Evolutionary conservation across 208 protist genomes (phyloP), one percentile per base, ranked within the genome.

Genomic region (Leishmania martiniquensis): DNA sequence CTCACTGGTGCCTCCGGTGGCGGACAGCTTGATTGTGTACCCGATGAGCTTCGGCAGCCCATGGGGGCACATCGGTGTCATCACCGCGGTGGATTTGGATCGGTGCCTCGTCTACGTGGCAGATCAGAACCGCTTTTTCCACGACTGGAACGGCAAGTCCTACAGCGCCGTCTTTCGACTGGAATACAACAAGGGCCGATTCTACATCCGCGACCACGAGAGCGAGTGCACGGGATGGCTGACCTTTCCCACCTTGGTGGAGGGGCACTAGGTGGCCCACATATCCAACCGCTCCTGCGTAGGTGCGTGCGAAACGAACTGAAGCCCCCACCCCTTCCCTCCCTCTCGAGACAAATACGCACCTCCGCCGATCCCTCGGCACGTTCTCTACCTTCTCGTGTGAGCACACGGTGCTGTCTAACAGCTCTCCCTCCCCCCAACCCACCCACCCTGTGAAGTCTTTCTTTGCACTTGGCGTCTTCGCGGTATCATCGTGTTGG

Each of bases 51-150:
- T 39, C 51, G 80, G 87, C 39, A 96, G 89, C 71, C 82, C 88
- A 47, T 89, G 85, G 75, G 93, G 93, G 0, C 93, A 96, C 82
- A 92, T 96, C 79, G 93, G 90, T 25, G 90, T 96, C 77, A 96
- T 96, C 72, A 89, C 87, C 13, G 69, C 86, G 6, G 89, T 95
- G 32, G 88, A 89, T 57, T 29, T 85, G 0, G 75, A 76, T 22
- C 59, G 34, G 10, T 20, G 60, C 3, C 66, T 84, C 12, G 91
- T 95, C 12, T 87, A 84, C 69, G 86, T 95, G 47, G 90, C 93
- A 1, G 93, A 96, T 72, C 91, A 95, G 80, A 96, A 96, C 49
- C 90, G 93, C 12, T 94, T 86, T 78, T 96, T 96, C 69, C 87
- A 89, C 78, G 17, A 84, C 57, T 96, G 93, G 93, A 85, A 81